Percentiles rank a stretch among this genome's conserved stretches.
phyloP scores from a whole-genome alignment of 305 asterid genomes.

The Solanum hybrid region DNA sequence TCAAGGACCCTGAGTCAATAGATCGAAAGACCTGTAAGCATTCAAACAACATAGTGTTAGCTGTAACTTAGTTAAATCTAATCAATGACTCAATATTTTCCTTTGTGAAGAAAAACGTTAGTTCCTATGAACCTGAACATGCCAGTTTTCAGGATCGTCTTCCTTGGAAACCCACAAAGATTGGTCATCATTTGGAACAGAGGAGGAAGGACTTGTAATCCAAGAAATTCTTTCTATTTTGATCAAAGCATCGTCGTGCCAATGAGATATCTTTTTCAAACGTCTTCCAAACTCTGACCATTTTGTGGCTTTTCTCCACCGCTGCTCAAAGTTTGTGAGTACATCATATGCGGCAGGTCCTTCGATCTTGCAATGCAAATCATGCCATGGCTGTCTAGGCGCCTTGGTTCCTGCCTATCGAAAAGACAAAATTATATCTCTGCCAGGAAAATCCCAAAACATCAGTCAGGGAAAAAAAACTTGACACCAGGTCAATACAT shows the following conservation, averaged over 20 bases:
- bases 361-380: slow-evolving; percentile 80
- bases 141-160: slow-evolving; percentile 79
- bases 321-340: slow-evolving; percentile 82
- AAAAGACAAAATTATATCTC: slow-evolving; percentile 8
- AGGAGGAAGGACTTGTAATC: slow-evolving; percentile 54
- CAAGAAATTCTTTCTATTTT: slow-evolving; percentile 77
- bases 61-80: not conserved
- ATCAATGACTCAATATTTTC: not conserved
- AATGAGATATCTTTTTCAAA: slow-evolving; percentile 50
- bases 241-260: slow-evolving; percentile 83
- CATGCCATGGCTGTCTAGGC: slow-evolving; percentile 98
- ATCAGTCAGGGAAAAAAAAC: not conserved
- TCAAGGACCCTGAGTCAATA: slow-evolving; percentile 88
- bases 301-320: slow-evolving; percentile 80
- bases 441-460: not conserved
- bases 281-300: slow-evolving; percentile 68
- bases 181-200: slow-evolving; percentile 55
- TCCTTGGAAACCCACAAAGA: slow-evolving; percentile 47
- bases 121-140: slow-evolving; percentile 61
- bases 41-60: slow-evolving; percentile 3
- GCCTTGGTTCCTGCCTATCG: slow-evolving; percentile 62
- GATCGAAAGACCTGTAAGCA: slow-evolving; percentile 74
- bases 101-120: not conserved
- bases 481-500: not conserved
- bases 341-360: slow-evolving; percentile 95